These are phyloP conservation scores for Amanita polypyramis DNA, from an alignment of 768 basidiomycete genomes.

Conservation along the genomic window DNA sequence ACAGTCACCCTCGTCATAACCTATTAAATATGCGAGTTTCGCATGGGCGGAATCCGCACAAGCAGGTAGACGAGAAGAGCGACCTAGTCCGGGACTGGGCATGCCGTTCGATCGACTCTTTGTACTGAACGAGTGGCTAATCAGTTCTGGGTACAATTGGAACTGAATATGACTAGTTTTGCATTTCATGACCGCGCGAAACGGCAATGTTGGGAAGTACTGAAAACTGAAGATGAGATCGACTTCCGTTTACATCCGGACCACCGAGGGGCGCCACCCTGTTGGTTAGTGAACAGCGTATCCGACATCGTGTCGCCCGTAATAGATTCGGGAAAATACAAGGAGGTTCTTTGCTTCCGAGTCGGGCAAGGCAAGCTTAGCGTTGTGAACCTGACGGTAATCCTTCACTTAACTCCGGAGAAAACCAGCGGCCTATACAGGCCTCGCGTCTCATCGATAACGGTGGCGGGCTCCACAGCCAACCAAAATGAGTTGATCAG, in stretches of 20 bases:
- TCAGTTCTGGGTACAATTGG: slow-evolving; percentile 52
- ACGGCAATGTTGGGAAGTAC: neutral
- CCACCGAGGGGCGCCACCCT: neutral
- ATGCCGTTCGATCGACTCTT: slow-evolving; percentile 44
- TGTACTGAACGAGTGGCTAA: slow-evolving; percentile 51
- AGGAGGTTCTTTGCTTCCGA: neutral
- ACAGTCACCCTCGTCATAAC: slow-evolving; percentile 22
- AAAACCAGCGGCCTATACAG: neutral
- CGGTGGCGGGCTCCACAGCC: neutral
- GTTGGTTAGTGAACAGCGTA: neutral
- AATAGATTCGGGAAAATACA: neutral
- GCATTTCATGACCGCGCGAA: neutral
- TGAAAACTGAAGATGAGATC: neutral
- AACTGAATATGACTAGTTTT: neutral
- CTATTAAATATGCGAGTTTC: slow-evolving; percentile 7
- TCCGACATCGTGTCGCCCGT: neutral
- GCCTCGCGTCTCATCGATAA: slow-evolving; percentile 5
- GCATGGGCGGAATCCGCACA: slow-evolving; percentile 10
- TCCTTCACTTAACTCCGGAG: slow-evolving; percentile 3
- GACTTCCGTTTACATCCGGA: neutral
- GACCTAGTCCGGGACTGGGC: slow-evolving; percentile 48
- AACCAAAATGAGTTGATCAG: slow-evolving; percentile 3
- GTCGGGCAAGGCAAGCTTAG: neutral
- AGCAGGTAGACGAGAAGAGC: slow-evolving; percentile 36
- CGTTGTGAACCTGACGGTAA: neutral